Evolutionary conservation across 345 rosid genomes (phyloP).

Genomic region (Geranium rotundifolium): DNA sequence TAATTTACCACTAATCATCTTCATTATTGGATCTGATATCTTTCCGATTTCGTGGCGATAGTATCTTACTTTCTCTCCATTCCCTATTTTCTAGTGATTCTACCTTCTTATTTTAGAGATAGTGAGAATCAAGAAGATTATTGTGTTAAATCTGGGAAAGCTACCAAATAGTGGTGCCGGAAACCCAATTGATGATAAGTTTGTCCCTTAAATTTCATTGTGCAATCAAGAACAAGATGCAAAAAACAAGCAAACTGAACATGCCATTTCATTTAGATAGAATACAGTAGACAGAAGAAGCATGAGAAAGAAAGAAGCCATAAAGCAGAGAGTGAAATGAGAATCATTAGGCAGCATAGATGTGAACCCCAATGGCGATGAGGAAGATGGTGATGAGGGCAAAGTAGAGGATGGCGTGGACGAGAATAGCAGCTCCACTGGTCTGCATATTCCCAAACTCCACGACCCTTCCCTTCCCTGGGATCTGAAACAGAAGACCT

Average conservation of each 20-base stretch:
- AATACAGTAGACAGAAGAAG: not conserved
- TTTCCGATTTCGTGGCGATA: too few relatives aligned
- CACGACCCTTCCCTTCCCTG: conserved; percentile 31
- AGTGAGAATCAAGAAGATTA: too few relatives aligned
- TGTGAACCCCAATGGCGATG: conserved; percentile 42
- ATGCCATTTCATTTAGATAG: not conserved
- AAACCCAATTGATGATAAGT: too few relatives aligned
- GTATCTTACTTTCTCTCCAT: too few relatives aligned
- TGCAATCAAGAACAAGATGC: not conserved
- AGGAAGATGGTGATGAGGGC: conserved; percentile 49
- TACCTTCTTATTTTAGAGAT: too few relatives aligned
- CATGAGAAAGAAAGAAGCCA: not conserved
- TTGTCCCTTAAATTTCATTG: too few relatives aligned
- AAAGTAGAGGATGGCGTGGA: conserved; percentile 38
- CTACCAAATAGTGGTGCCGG: too few relatives aligned
- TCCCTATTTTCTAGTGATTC: too few relatives aligned
- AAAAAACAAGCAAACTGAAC: not conserved
- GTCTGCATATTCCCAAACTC: conserved; percentile 53
- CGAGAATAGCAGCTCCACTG: conserved; percentile 38
- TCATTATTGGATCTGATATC: too few relatives aligned
- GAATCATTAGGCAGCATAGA: conserved; percentile 22
- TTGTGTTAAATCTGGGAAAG: too few relatives aligned
- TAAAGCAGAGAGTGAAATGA: not conserved
- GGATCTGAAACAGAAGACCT: conserved; percentile 45
- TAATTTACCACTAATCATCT: too few relatives aligned